These are phyloP conservation scores for Globisporangium heterothallicum DNA, from an alignment of 352 stramenopile genomes.

Conservation along the genomic window DNA sequence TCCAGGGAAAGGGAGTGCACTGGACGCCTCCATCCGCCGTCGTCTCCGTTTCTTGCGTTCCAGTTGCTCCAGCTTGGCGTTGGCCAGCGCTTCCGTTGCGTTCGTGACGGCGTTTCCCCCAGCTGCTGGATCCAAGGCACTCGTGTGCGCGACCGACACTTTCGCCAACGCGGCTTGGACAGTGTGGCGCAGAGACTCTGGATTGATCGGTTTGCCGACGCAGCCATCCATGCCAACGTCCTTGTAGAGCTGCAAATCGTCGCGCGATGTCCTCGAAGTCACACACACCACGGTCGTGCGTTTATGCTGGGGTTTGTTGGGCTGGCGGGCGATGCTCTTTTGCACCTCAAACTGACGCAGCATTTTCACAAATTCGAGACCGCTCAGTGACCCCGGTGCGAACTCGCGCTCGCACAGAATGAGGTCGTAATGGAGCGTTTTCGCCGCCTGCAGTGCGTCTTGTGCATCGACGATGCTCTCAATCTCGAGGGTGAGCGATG, in stretches of 20 bases:
- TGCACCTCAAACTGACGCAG: slow-evolving; percentile 78
- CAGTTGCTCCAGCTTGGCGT: slow-evolving; percentile 38
- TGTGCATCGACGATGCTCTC: slow-evolving; percentile 54
- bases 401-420: slow-evolving; percentile 82
- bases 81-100: slow-evolving; percentile 34
- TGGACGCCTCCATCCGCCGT: slow-evolving; percentile 36
- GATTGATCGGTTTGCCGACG: slow-evolving; percentile 75
- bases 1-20: slow-evolving; percentile 35
- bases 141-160: too few relatives aligned
- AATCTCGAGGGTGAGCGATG: slow-evolving; percentile 25
- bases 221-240: slow-evolving; percentile 90
- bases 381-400: slow-evolving; percentile 25
- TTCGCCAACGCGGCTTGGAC: slow-evolving; percentile 71
- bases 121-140: neutral
- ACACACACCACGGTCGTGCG: slow-evolving; percentile 73
- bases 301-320: slow-evolving; percentile 1
- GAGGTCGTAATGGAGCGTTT: slow-evolving; percentile 69
- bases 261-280: slow-evolving; percentile 42
- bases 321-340: slow-evolving; percentile 23
- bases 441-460: slow-evolving; percentile 44
- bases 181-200: slow-evolving; percentile 62
- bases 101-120: slow-evolving; percentile 18
- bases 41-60: slow-evolving; percentile 26
- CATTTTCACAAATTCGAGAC: slow-evolving; percentile 70
- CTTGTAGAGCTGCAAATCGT: slow-evolving; percentile 85